A percentile compares a stretch with the other conserved stretches of the same genome.
phyloP scores from a whole-genome alignment of 192 early-diverging fungal genomes.

The Phycomyces nitens region DNA sequence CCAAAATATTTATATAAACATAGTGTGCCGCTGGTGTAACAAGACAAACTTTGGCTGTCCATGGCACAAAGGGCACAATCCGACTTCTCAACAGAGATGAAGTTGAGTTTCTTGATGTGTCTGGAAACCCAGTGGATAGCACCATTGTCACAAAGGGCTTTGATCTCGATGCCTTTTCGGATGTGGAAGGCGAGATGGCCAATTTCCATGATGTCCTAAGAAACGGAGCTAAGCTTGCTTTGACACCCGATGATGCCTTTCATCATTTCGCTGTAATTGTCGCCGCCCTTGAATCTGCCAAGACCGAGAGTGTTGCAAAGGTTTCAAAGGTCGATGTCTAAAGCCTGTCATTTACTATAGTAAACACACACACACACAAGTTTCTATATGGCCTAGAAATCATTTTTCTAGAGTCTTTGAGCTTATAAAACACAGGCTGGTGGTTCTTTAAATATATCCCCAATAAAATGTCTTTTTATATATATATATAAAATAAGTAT shows the following conservation, averaged over 20 bases:
- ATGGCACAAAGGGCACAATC: conserved; percentile 28
- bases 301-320: conserved; percentile 14
- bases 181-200: conserved; percentile 35
- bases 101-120: conserved; percentile 14
- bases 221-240: conserved; percentile 7
- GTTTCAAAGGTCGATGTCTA: not conserved
- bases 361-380: too few relatives aligned
- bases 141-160: conserved; percentile 5
- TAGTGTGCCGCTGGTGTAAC: conserved; percentile 27
- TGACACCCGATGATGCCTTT: conserved; percentile 26
- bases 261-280: conserved; percentile 38
- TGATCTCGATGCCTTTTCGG: conserved; percentile 13
- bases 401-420: too few relatives aligned
- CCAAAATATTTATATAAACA: too few relatives aligned
- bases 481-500: too few relatives aligned
- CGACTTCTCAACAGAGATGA: conserved; percentile 11
- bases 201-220: conserved; percentile 27
- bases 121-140: conserved; percentile 12
- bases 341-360: not conserved
- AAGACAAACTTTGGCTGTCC: conserved; percentile 15
- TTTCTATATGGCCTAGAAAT: not conserved
- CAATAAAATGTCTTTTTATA: too few relatives aligned
- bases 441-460: too few relatives aligned
- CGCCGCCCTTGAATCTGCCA: conserved; percentile 29
- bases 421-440: too few relatives aligned